These are phyloP conservation scores for Tuber calosporum DNA, from an alignment of 495 filamentous ascomycete genomes.

Conservation along the genomic window DNA sequence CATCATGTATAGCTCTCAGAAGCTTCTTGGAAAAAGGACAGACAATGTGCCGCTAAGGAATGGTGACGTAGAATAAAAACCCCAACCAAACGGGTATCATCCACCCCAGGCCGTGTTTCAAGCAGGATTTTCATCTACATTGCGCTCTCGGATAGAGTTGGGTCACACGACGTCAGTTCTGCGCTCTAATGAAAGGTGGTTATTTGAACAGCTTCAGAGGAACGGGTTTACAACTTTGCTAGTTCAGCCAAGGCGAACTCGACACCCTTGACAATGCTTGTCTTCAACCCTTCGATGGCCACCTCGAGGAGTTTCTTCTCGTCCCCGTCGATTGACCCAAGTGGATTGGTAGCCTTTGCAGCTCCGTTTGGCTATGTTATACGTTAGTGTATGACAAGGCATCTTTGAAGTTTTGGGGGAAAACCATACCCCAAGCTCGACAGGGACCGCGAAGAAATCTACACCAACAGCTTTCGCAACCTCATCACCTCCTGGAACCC, in stretches of 20 bases:
- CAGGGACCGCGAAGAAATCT: conserved; percentile 91
- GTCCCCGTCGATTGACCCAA: conserved; percentile 62
- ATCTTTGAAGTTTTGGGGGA: conserved; percentile 11
- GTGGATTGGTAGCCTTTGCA: conserved; percentile 72
- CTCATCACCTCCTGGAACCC: conserved; percentile 76
- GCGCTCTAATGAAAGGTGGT: neutral
- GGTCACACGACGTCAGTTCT: neutral
- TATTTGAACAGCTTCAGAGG: neutral
- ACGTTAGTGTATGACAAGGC: conserved; percentile 41
- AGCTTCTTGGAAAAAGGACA: conserved; percentile 1
- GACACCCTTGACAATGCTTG: conserved; percentile 89
- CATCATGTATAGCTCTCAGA: neutral
- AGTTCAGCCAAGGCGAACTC: conserved; percentile 53
- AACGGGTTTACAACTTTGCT: conserved; percentile 42
- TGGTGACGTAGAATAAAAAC: neutral
- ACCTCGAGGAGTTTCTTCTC: conserved; percentile 82
- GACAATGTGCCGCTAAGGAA: neutral
- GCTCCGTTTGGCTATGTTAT: conserved; percentile 64
- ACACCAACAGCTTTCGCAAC: conserved; percentile 64
- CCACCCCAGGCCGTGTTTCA: neutral
- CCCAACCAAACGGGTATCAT: neutral
- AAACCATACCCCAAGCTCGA: conserved; percentile 80
- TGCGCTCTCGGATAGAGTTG: neutral
- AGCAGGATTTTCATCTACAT: neutral
- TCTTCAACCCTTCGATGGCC: conserved; percentile 66